A percentile compares a stretch with the other conserved stretches of the same genome.
Conservation (phyloP, 257 asterid species). For the Nicotiana noctiflora region DNA sequence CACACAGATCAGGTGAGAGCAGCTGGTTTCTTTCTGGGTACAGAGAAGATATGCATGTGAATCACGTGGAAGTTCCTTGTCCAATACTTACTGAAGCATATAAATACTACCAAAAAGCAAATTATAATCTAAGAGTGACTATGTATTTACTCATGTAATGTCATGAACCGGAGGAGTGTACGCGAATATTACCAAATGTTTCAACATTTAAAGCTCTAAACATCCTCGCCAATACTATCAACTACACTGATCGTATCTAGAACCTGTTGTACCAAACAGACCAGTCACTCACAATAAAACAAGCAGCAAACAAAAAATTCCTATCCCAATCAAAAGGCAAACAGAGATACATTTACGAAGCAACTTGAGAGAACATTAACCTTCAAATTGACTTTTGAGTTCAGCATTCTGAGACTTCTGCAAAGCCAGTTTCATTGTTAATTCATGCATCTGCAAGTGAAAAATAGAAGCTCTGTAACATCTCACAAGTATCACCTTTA, state of each 20-base stretch:
- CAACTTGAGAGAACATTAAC: slow-evolving; percentile 25
- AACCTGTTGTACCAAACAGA: neutral
- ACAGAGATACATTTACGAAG: neutral
- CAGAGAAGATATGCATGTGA: neutral
- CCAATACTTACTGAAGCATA: neutral
- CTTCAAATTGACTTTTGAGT: slow-evolving; percentile 76
- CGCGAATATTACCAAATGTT: neutral
- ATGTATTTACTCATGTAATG: neutral
- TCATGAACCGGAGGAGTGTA: neutral
- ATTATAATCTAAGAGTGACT: neutral
- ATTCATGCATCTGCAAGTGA: slow-evolving; percentile 69
- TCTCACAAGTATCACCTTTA: neutral
- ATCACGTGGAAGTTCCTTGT: neutral
- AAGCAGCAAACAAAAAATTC: neutral
- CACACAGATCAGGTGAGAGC: neutral
- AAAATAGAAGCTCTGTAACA: neutral
- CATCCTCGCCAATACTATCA: neutral
- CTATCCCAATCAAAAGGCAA: neutral
- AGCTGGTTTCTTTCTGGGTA: neutral
- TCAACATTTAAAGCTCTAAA: neutral
- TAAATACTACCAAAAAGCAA: neutral
- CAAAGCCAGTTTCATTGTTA: slow-evolving; percentile 70
- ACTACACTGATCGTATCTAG: neutral
- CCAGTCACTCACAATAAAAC: neutral
- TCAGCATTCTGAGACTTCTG: slow-evolving; percentile 80